Evolutionary conservation across 768 basidiomycete genomes (phyloP), one percentile per base, ranked within the genome.

Genomic region (Calocybe gangraenosa): DNA sequence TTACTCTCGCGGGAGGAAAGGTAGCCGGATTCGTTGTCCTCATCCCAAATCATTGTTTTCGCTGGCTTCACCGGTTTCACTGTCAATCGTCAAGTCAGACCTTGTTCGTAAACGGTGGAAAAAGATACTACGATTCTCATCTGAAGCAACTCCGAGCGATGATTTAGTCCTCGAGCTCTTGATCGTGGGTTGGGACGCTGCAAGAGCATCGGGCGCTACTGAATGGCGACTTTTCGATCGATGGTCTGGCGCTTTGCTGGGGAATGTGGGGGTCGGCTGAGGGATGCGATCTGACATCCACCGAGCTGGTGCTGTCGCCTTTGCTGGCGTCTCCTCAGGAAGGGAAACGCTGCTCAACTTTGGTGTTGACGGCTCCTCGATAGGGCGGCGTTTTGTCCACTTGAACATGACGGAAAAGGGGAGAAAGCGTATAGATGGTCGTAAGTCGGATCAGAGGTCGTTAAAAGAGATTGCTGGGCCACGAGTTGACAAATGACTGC

Each of bases 311-410:
- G 50, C 42, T 31, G 20, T 9, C 3, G 21, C 21, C 40, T 25
- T 50, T n/a, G 38, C 35, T 32, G 49, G 40, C 5, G 37, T 48
- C 20, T 59, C 59, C n/a, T 58, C 60, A 30, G 61, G 65, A 37
- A 66, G 60, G 36, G 60, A 52, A 25, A 64, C 48, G 45, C 58
- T 62, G 23, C 42, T 37, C 38, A 67, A 44, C 49, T 59, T 61
- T 6, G 67, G 66, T 2, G 66, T 67, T 49, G 64, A 62, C 18
- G 67, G 66, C 32, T 61, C 57, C 33, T 48, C 47, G 48, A 49
- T 52, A 50, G 56, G 36, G 41, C 56, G 36, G 42, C 48, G 37
- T 50, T 57, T 60, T 42, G 49, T 49, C 58, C 63, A 66, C 61
- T 63, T 66, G 54, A 63, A 67, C 67, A 69, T 69, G 44, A 51